A percentile compares a stretch with the other conserved stretches of the same genome.
These are phyloP conservation scores for Sphaerulina populicola DNA, from an alignment of 2,329 filamentous ascomycete genomes.

Conservation along the genomic window DNA sequence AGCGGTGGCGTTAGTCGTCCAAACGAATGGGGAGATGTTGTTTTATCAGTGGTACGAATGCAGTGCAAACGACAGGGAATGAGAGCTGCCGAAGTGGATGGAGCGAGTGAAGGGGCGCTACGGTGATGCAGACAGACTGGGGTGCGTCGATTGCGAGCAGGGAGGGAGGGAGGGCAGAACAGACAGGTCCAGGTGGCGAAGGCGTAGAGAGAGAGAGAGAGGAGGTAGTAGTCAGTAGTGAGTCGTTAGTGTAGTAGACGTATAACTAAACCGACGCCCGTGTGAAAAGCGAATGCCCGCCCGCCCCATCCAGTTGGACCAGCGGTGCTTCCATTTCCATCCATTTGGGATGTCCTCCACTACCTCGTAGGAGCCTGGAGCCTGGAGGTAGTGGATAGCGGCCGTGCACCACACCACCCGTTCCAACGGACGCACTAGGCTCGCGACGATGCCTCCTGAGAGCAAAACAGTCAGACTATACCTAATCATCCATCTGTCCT, in stretches of 20 bases:
- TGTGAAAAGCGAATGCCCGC: conserved; percentile 1
- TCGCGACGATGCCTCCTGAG: conserved; percentile 8
- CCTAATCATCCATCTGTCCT: neutral
- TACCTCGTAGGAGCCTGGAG: too few relatives aligned
- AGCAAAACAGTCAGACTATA: conserved; percentile 5
- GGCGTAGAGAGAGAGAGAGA: too few relatives aligned
- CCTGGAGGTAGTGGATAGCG: conserved; percentile 8
- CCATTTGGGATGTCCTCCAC: conserved; percentile 15
- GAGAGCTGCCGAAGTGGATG: neutral
- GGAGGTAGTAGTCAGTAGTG: too few relatives aligned
- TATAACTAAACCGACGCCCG: too few relatives aligned
- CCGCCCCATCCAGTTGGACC: conserved; percentile 12
- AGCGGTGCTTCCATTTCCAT: too few relatives aligned
- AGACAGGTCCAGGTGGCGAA: conserved; percentile 13
- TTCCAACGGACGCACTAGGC: conserved; percentile 7
- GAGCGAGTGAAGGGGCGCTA: conserved; percentile 4
- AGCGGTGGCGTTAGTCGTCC: neutral
- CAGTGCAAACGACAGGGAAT: neutral
- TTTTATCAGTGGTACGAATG: neutral
- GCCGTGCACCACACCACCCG: conserved; percentile 10
- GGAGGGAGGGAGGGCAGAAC: conserved; percentile 11
- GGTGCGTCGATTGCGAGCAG: conserved; percentile 7
- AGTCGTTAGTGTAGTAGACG: conserved; percentile 14
- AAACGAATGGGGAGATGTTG: neutral
- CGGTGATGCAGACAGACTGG: conserved; percentile 4